Conservation (phyloP, 768 basidiomycete species). For the Trametes meyenii region DNA sequence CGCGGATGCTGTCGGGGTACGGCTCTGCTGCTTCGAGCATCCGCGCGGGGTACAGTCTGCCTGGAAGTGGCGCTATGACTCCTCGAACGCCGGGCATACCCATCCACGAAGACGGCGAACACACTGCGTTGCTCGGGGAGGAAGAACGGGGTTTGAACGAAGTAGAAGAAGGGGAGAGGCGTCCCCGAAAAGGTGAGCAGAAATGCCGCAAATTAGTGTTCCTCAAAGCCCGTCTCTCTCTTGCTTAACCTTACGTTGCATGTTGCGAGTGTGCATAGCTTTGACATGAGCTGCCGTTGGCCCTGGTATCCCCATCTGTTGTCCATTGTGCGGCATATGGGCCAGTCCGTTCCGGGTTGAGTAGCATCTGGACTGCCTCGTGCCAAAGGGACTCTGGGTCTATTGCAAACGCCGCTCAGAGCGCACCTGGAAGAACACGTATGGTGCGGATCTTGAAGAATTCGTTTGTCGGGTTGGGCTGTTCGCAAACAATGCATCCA, state of each 20-base stretch:
- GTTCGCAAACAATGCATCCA: too few relatives aligned
- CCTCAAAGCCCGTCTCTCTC: not conserved
- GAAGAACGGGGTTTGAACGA: not conserved
- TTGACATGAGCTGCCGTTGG: too few relatives aligned
- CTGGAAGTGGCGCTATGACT: slow-evolving; percentile 25
- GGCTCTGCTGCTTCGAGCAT: slow-evolving; percentile 19
- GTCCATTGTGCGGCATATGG: too few relatives aligned
- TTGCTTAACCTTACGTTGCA: not conserved
- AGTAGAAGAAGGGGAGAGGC: slow-evolving; percentile 11
- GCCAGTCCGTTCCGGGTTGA: too few relatives aligned
- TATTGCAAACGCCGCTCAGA: too few relatives aligned
- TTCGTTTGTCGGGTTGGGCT: too few relatives aligned
- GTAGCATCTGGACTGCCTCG: too few relatives aligned
- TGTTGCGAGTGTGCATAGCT: too few relatives aligned
- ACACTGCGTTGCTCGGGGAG: slow-evolving; percentile 16
- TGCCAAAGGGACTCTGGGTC: too few relatives aligned
- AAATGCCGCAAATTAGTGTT: not conserved
- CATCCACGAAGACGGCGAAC: slow-evolving; percentile 12
- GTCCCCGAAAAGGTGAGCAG: slow-evolving; percentile 14
- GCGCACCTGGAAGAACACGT: too few relatives aligned
- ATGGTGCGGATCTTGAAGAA: too few relatives aligned
- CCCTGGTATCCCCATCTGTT: too few relatives aligned
- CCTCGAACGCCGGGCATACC: slow-evolving; percentile 20
- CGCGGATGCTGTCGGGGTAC: slow-evolving; percentile 18
- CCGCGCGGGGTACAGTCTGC: slow-evolving; percentile 12